Evolutionary conservation across 495 filamentous ascomycete genomes (phyloP).

Genomic region (Neurospora sp.): DNA sequence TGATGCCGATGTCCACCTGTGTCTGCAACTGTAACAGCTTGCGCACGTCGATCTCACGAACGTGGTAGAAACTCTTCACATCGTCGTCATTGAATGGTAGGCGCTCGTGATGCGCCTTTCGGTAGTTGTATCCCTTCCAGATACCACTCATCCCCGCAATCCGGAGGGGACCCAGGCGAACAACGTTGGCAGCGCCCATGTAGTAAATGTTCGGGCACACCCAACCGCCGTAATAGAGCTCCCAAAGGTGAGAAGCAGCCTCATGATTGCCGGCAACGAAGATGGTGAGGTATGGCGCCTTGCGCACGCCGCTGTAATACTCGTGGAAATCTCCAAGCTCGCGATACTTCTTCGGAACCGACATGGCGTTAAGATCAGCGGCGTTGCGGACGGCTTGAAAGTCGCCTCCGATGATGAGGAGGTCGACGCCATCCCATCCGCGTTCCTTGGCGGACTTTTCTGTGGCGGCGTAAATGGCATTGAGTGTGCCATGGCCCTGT

Average conservation of each 20-base stretch:
- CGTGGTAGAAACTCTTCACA: slow-evolving; percentile 70
- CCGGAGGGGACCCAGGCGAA: slow-evolving; percentile 70
- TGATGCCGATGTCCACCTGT: slow-evolving; percentile 80
- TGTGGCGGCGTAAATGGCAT: slow-evolving; percentile 80
- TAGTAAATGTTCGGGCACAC: slow-evolving; percentile 96
- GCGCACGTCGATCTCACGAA: slow-evolving; percentile 79
- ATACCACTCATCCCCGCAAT: slow-evolving; percentile 91
- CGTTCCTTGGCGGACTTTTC: slow-evolving; percentile 49
- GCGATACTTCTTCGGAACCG: slow-evolving; percentile 74
- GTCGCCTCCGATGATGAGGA: slow-evolving; percentile 83
- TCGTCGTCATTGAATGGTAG: slow-evolving; percentile 71
- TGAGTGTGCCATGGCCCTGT: slow-evolving; percentile 81
- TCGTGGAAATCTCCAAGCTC: slow-evolving; percentile 80
- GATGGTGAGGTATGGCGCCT: slow-evolving; percentile 78
- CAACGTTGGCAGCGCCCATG: slow-evolving; percentile 78
- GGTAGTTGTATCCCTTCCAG: slow-evolving; percentile 80
- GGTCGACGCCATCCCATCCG: slow-evolving; percentile 66
- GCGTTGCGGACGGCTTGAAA: slow-evolving; percentile 85
- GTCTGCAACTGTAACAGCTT: slow-evolving; percentile 78
- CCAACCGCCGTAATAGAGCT: slow-evolving; percentile 95
- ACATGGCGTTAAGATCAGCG: slow-evolving; percentile 76
- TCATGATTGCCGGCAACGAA: slow-evolving; percentile 96
- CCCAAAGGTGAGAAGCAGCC: slow-evolving; percentile 73
- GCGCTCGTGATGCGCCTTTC: slow-evolving; percentile 71
- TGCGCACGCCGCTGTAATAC: slow-evolving; percentile 73